Evolutionary conservation across 2,329 filamentous ascomycete species (phyloP).

Genomic region (Fusarium floridanum): DNA sequence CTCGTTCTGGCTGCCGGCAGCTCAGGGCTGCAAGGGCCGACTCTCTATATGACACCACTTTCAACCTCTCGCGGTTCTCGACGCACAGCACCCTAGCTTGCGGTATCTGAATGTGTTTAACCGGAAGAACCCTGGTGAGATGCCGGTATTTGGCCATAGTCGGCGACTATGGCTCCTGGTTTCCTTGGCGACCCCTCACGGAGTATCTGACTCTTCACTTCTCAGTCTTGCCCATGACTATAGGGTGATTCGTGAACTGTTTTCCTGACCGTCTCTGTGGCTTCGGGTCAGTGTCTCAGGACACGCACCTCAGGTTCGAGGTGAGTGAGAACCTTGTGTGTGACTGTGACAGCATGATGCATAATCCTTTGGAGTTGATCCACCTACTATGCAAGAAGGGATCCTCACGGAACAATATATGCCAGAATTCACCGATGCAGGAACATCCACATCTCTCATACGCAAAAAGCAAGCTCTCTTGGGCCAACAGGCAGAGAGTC

Average conservation of each 20-base stretch:
- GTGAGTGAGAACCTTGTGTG: not conserved
- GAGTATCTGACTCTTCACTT: not conserved
- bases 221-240: not conserved
- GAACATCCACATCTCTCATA: constrained; percentile 10
- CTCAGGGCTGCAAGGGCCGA: constrained; percentile 4
- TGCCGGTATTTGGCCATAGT: constrained; percentile 18
- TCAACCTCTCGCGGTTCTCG: not conserved
- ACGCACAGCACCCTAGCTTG: constrained; percentile 5
- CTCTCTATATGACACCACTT: constrained; percentile 6
- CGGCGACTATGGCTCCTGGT: not conserved
- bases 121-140: constrained; percentile 4
- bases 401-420: constrained; percentile 17
- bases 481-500: not conserved
- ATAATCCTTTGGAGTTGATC: constrained; percentile 4
- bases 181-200: constrained; percentile 6
- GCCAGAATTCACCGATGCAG: constrained; percentile 5
- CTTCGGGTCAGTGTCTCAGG: constrained; percentile 15
- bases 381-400: constrained; percentile 9
- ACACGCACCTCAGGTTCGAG: constrained; percentile 9
- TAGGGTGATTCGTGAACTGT: constrained; percentile 1
- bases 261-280: not conserved
- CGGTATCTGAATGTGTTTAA: constrained; percentile 18
- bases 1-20: not conserved
- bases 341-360: not conserved
- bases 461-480: constrained; percentile 13